phyloP scores from a whole-genome alignment of 345 rosid species.

The Arabis alpina region DNA sequence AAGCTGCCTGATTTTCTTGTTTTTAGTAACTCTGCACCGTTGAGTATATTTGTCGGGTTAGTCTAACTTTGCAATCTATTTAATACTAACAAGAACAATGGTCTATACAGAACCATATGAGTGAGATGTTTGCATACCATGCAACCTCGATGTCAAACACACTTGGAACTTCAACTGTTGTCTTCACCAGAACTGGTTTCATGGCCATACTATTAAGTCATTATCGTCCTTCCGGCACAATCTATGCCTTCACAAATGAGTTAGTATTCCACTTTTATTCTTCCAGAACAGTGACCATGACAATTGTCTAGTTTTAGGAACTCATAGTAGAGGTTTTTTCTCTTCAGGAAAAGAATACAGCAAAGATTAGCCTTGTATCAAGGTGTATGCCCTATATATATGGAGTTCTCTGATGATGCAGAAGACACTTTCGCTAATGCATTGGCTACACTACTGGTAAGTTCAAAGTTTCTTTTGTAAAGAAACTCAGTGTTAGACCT shows the following conservation, averaged over 20 bases:
- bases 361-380: conserved; percentile 92
- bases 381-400: conserved; percentile 91
- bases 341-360: conserved; percentile 77
- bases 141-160: conserved; percentile 99
- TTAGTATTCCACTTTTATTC: conserved; percentile 45
- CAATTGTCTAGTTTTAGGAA: conserved; percentile 20
- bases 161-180: conserved; percentile 92
- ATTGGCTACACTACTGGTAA: conserved; percentile 73
- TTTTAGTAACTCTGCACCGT: not conserved
- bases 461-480: not conserved
- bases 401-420: conserved; percentile 94
- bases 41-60: not conserved
- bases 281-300: not conserved
- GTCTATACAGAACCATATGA: conserved; percentile 81
- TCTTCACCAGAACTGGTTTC: conserved; percentile 96
- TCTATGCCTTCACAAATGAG: conserved; percentile 74
- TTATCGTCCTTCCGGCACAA: conserved; percentile 95
- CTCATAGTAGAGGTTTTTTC: conserved; percentile 32
- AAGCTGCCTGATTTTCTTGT: conserved; percentile 3
- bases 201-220: conserved; percentile 94
- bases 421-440: conserved; percentile 87
- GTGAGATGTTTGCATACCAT: conserved; percentile 99
- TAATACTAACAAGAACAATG: conserved; percentile 25
- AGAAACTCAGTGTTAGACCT: not conserved
- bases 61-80: conserved; percentile 4